Base-by-base conservation (phyloP, 768 basidiomycete genomes). In the Hemileccinum rubropunctum region DNA sequence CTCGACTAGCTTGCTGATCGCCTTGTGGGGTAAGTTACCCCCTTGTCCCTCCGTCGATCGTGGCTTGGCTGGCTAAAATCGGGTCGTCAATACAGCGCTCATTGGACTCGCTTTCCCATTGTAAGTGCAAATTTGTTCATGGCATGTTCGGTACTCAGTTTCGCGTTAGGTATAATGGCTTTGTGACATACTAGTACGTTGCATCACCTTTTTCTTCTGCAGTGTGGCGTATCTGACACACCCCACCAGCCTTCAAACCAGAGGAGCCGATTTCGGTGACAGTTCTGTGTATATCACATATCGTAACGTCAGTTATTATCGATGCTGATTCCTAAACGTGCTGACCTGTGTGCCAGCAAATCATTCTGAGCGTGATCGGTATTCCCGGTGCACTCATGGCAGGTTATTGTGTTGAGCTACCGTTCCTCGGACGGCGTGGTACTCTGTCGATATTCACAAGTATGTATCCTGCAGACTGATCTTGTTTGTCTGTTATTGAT, bases 51-150 rank as follows among this genome's bases (percentile, higher is more conserved):
- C 14, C 14, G 30, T 3, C 37, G 21, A 4, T 33, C 4, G 12
- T 37, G 5, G 3, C 17, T 1, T 1, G 21, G 28, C 21, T 38
- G 10, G 15, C 21, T 47, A 26, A 62, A 26, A 11, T 21, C 3
- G 7, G 38, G 13, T 28, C 30, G 6, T 20, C 56, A 10, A 53
- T 54, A 18, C 23, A 87, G 86, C 80, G 2, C 71, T 90, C 37
- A 90, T 91, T 51, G 88, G 88, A 7, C 75, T 90, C 13, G 87
- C 87, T 3, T 88, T 84, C 55, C 86, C 88, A 14, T 66, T 90
- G 71, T 83, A 54, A 65, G 75, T 63, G 3, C 23, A 30, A 3
- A 18, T 32, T 32, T 11, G 6, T 36, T 17, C 9, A 1, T 23
- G 18, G n/a, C 26, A 3, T 41, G 11, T 13, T 40, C 7, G 6